Percentiles rank a stretch among this genome's conserved stretches.
Evolutionary conservation across 495 filamentous ascomycete species (phyloP).

Genomic region (Bombardia bombarda): DNA sequence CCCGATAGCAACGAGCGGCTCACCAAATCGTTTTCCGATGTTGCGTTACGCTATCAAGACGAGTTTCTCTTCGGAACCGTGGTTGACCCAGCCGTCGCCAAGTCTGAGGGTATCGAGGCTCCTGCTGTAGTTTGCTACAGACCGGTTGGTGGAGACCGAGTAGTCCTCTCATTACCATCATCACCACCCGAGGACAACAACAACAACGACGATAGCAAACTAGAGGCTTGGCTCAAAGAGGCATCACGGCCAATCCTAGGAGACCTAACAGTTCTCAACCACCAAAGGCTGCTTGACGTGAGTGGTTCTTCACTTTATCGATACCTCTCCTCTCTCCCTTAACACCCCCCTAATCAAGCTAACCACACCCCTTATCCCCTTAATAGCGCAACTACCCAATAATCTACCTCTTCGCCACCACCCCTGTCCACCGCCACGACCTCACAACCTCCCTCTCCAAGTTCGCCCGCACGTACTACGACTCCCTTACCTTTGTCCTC

Average conservation of each 20-base stretch:
- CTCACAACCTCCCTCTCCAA: constrained; percentile 25
- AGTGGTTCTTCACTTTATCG: constrained; percentile 1
- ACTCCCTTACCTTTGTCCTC: constrained; percentile 29
- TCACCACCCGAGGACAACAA: too few relatives aligned
- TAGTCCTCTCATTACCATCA: constrained; percentile 18
- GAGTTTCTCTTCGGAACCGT: constrained; percentile 32
- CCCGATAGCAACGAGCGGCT: constrained; percentile 8
- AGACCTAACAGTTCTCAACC: constrained; percentile 31
- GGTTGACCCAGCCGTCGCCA: constrained; percentile 12
- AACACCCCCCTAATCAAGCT: background rate
- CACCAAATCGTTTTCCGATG: constrained; percentile 12
- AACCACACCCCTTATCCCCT: background rate
- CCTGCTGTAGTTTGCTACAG: constrained; percentile 31
- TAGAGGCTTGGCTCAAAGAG: constrained; percentile 24
- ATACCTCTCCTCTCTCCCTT: background rate
- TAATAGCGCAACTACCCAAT: constrained; percentile 32
- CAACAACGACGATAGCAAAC: constrained; percentile 10
- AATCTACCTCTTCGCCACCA: constrained; percentile 33
- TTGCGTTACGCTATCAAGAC: constrained; percentile 23
- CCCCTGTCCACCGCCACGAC: constrained; percentile 15
- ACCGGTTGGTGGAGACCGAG: constrained; percentile 21
- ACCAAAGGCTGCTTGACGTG: constrained; percentile 29
- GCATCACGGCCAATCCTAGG: constrained; percentile 25
- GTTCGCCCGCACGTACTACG: constrained; percentile 30
- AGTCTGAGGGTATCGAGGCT: constrained; percentile 3